phyloP scores from a whole-genome alignment of 2,329 filamentous ascomycete species.

The Cladosporium cucumerinum region DNA sequence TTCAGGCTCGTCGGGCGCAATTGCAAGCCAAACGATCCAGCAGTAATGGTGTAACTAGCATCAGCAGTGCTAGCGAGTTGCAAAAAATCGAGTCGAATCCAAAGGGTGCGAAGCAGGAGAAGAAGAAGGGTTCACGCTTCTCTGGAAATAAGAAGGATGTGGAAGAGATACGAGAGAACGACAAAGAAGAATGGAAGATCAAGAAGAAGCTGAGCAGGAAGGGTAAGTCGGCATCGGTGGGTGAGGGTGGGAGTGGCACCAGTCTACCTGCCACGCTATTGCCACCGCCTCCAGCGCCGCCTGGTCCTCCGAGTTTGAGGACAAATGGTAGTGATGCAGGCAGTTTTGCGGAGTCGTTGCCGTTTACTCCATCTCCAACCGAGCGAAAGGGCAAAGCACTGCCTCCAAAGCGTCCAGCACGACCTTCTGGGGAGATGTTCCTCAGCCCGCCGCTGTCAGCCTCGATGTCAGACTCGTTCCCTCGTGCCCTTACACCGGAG shows the following conservation, averaged over 20 bases:
- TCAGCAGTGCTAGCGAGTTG: neutral
- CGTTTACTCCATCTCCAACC: neutral
- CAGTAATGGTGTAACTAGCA: neutral
- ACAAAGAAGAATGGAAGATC: conserved; percentile 13
- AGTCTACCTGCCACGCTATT: conserved; percentile 10
- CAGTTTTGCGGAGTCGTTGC: conserved; percentile 8
- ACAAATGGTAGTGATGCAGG: conserved; percentile 7
- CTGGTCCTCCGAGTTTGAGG: neutral
- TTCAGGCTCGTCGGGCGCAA: conserved; percentile 13
- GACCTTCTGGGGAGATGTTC: conserved; percentile 23
- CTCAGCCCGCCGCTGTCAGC: conserved; percentile 15
- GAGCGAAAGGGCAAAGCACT: conserved; percentile 20
- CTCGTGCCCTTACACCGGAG: conserved; percentile 11
- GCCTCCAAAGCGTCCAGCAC: conserved; percentile 25
- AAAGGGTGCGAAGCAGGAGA: neutral
- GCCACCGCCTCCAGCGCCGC: conserved; percentile 10
- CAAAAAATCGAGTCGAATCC: conserved; percentile 2
- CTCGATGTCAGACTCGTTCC: conserved; percentile 7
- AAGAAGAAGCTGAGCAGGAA: conserved; percentile 2
- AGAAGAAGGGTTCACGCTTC: conserved; percentile 9
- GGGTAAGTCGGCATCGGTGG: neutral
- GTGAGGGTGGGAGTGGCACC: conserved; percentile 5
- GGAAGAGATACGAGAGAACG: conserved; percentile 10
- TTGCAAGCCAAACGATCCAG: conserved; percentile 12
- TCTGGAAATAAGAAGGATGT: conserved; percentile 6